Base-by-base conservation (phyloP, 805 yeast species). In the Clavispora fructus region DNA sequence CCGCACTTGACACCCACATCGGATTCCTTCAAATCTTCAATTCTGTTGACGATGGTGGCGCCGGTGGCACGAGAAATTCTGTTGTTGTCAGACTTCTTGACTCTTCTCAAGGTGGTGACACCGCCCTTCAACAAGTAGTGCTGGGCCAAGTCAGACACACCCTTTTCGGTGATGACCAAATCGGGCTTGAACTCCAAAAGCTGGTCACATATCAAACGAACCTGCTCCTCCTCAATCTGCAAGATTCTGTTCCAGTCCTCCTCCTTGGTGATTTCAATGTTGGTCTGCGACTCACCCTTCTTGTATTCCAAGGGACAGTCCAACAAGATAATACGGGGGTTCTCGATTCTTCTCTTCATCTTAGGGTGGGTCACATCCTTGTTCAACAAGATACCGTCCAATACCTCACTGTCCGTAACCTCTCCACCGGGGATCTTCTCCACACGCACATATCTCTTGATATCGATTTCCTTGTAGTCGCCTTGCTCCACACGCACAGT, bases 341-440 rank as follows among this genome's bases (percentile, higher is more conserved):
- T 87, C 64, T 85, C 87, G 56, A 94, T 86, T 58, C 74, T 62
- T 65, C 99, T 83, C 58, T 84, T 84, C 99, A 94, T 94, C 68
- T 91, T 90, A 52, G 99, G 99, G 69, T 94, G 99, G n/a, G 95
- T 90, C 47, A 94, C 95, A 63, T 94, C 99, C 69, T 94, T 94
- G 74, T 94, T 94, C 59, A 94, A 78, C 70, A 94, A 73, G 43
- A 92, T 85, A 53, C 99, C 99, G 60, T 87, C 91, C 60, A 94
- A 75, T 13, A 94, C 97, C 52, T 76, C 76, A 40, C 91, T 82
- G 58, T 92, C 96, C 56, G 88, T 84, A 52, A 94, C 89, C 55
- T 94, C 99, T 37, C 97, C 99, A 61, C 99, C 99, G 39, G 99
- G 96, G 50, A 94, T 85, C 73, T 94, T 94, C 70, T 94, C 99